phyloP scores from a whole-genome alignment of 2,329 filamentous ascomycete genomes.

The Pseudogymnoascus sp. region DNA sequence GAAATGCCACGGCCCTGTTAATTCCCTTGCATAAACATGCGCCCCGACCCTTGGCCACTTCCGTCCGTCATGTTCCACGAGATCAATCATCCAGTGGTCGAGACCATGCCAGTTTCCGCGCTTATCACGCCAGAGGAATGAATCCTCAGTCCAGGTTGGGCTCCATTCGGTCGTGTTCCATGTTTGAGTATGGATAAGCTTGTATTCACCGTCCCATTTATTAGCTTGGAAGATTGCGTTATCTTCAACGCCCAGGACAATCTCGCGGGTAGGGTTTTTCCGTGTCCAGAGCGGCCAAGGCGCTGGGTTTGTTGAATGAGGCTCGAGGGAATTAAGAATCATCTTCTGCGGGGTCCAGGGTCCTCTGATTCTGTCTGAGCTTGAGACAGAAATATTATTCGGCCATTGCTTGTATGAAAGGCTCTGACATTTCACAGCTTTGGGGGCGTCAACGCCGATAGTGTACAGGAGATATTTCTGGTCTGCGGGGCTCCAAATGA shows the following conservation, averaged over 20 bases:
- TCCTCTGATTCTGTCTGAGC: neutral
- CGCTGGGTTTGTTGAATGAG: constrained; percentile 33
- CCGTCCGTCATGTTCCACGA: constrained; percentile 25
- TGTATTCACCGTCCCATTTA: constrained; percentile 24
- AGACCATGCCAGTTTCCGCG: constrained; percentile 30
- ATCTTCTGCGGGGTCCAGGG: constrained; percentile 15
- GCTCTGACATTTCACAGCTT: constrained; percentile 13
- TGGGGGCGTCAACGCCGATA: constrained; percentile 34
- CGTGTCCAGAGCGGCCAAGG: constrained; percentile 32
- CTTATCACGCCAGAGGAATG: constrained; percentile 31
- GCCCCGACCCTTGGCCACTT: constrained; percentile 28
- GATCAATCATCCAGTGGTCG: constrained; percentile 21
- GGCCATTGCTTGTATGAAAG: constrained; percentile 1
- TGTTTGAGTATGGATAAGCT: constrained; percentile 2
- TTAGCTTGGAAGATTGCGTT: constrained; percentile 29
- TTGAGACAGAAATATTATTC: neutral
- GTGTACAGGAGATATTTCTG: constrained; percentile 36
- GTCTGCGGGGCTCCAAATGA: constrained; percentile 37
- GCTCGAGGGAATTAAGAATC: neutral
- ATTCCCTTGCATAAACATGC: constrained; percentile 26
- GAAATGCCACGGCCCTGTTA: constrained; percentile 28
- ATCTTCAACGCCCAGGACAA: constrained; percentile 29
- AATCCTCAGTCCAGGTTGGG: constrained; percentile 24
- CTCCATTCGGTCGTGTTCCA: constrained; percentile 14
- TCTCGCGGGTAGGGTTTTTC: constrained; percentile 23